These are phyloP conservation scores for Fraxinus quadrangulata DNA, from an alignment of 257 asterid genomes.

Conservation along the genomic window DNA sequence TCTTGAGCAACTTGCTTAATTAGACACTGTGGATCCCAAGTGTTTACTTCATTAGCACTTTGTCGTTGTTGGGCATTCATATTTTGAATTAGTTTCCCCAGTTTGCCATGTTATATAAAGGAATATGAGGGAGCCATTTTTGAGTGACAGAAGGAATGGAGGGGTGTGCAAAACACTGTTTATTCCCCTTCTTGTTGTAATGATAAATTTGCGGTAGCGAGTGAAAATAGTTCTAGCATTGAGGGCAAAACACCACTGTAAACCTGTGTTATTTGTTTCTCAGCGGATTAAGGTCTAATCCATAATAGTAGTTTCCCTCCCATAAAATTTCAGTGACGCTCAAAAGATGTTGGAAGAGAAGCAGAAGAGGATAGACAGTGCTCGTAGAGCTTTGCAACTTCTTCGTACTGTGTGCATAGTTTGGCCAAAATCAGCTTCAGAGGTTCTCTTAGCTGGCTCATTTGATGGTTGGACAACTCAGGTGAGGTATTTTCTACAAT, in stretches of 20 bases:
- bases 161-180: neutral
- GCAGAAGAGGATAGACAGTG: slow-evolving; percentile 59
- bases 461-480: slow-evolving; percentile 97
- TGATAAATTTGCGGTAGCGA: neutral
- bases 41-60: neutral
- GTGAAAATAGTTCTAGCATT: neutral
- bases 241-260: neutral
- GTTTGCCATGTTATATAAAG: neutral
- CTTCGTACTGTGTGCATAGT: slow-evolving; percentile 60
- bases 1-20: neutral
- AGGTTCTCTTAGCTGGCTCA: slow-evolving; percentile 79
- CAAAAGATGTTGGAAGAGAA: slow-evolving; percentile 55
- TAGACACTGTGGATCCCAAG: neutral
- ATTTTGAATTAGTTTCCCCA: neutral
- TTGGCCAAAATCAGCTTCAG: slow-evolving; percentile 80
- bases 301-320: neutral
- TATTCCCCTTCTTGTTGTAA: neutral
- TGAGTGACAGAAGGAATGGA: neutral
- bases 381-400: slow-evolving; percentile 60
- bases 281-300: neutral
- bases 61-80: neutral
- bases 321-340: slow-evolving; percentile 54
- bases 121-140: neutral
- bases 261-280: slow-evolving; percentile 1
- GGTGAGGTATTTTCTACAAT: slow-evolving; percentile 45